Base-by-base conservation (phyloP, 441 rosid species). In the Hypseocharis bilobata region DNA sequence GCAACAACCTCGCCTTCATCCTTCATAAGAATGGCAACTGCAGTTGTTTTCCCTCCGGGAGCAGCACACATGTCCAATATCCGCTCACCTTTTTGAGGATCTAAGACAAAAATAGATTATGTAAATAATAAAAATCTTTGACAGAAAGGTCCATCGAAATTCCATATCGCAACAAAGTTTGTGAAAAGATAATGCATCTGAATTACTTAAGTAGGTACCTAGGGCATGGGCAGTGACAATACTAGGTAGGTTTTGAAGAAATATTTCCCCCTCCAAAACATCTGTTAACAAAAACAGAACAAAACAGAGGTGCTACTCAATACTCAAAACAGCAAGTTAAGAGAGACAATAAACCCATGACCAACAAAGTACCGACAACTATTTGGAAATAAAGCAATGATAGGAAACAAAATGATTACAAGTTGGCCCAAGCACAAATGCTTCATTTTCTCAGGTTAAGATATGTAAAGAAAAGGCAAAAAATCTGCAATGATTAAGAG, bases 31-130 rank as follows among this genome's bases (percentile, higher is more conserved):
- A 82, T 78, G 60, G 98, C 94, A 74, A 90, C 85, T 70, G 92
- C 96, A 60, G 98, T 90, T 61, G 98, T 92, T 74, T 92, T 92
- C 64, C 98, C 98, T 69, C 98, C 98, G 0, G 97, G 98, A 34
- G 97, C 96, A 51, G 98, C 98, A 69, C 98, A 92, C 98, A 89
- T 92, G 75, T 92, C 98, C 69, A 92, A 70, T 78, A 92, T 75
- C 36, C 85, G 81, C 76, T 92, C 98, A 67, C 98, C 98, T 76
- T 74, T 87, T 40, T 85, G 90, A 84, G 98, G 98, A 85, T 92
- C 98, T 88, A 77, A 22, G 47, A 26, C 52, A 66, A 64, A 72
- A 67, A 61, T 26, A 72, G 45, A 38, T 76, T 36, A 26, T 55
- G 32, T 25, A 60, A 27, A 54, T 22, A n/a, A 44, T 38, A 19